phyloP scores from a whole-genome alignment of 148 eudicot genomes.

The Silene uniflora region DNA sequence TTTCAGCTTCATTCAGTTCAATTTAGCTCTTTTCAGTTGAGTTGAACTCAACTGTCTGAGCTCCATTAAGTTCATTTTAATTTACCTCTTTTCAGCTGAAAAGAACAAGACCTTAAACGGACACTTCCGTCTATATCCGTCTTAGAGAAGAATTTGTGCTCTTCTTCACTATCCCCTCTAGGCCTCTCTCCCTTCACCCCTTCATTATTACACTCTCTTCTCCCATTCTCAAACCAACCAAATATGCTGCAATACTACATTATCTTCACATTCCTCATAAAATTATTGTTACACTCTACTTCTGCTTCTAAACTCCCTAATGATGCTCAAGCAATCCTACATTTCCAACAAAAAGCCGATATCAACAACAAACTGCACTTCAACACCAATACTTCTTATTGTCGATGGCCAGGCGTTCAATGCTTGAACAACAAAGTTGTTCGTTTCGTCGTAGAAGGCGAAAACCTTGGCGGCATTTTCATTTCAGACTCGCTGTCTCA shows the following conservation, averaged over 20 bases:
- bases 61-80: too few species aligned
- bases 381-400: constrained; percentile 28
- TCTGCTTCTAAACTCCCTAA: constrained; percentile 12
- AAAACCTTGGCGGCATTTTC: constrained; percentile 32
- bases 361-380: constrained; percentile 27
- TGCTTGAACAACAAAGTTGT: constrained; percentile 27
- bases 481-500: constrained; percentile 36
- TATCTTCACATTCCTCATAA: neutral
- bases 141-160: neutral
- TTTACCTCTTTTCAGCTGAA: too few species aligned
- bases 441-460: constrained; percentile 36
- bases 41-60: too few species aligned
- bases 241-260: neutral
- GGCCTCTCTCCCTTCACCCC: neutral
- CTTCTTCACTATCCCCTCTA: neutral
- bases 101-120: too few species aligned
- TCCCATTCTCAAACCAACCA: neutral
- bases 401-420: constrained; percentile 47
- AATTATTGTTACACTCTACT: neutral
- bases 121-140: too few species aligned
- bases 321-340: constrained; percentile 40
- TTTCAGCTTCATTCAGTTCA: too few species aligned
- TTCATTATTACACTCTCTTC: neutral
- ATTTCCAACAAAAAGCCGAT: constrained; percentile 46
- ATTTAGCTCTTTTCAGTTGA: too few species aligned